A percentile compares a stretch with the other conserved stretches of the same genome.
phyloP scores from a whole-genome alignment of 192 early-diverging fungal species.

The Spinellus fusiger region DNA sequence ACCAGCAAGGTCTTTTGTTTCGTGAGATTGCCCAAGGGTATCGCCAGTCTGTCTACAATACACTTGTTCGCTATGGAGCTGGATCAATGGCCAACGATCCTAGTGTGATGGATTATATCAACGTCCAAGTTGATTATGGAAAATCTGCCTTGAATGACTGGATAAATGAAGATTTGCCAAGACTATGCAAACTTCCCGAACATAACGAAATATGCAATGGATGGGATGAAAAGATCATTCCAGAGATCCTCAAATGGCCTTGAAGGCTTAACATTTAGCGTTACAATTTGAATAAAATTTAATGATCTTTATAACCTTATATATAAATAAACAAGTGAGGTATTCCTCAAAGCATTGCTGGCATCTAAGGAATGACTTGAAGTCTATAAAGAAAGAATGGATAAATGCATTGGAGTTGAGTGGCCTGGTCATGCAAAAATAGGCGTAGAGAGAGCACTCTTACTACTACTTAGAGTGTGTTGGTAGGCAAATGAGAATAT shows the following conservation, averaged over 20 bases:
- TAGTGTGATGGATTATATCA: conserved; percentile 10
- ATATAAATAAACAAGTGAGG: background rate
- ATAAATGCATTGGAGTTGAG: too few species aligned
- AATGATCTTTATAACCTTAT: background rate
- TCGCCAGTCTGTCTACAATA: conserved; percentile 11
- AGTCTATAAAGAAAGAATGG: too few species aligned
- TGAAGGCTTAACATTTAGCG: too few species aligned
- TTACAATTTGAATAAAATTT: too few species aligned
- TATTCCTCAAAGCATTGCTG: too few species aligned
- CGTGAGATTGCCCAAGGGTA: conserved; percentile 6
- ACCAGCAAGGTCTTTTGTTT: conserved; percentile 18
- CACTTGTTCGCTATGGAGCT: conserved; percentile 19
- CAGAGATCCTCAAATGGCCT: conserved; percentile 30
- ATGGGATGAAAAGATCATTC: conserved; percentile 32
- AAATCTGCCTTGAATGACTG: conserved; percentile 13
- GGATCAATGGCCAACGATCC: conserved; percentile 19
- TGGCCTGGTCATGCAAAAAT: too few species aligned
- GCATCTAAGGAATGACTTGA: too few species aligned
- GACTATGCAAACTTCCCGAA: conserved; percentile 15
- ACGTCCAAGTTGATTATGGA: conserved; percentile 12
- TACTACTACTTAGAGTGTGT: too few species aligned
- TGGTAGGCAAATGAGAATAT: too few species aligned
- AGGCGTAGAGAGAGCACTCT: too few species aligned
- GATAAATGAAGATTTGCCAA: conserved; percentile 13
- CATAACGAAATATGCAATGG: conserved; percentile 21